Percentiles rank a stretch among this genome's conserved stretches.
phyloP scores from a whole-genome alignment of 768 basidiomycete species.

The Gymnopilus dilepis region DNA sequence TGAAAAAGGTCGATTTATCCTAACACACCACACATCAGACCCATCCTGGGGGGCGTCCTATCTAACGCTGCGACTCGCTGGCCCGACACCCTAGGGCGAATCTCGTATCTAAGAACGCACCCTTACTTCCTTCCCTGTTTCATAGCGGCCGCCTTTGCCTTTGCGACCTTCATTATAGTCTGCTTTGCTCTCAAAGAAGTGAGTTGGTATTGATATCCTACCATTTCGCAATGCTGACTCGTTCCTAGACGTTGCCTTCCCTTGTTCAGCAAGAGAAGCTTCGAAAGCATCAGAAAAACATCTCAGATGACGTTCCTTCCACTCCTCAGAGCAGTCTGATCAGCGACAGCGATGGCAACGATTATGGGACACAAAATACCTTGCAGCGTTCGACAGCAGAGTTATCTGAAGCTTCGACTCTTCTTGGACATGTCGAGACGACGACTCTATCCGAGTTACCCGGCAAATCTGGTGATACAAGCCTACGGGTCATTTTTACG shows the following conservation, averaged over 20 bases:
- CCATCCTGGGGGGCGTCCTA: slow-evolving; percentile 68
- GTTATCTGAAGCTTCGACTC: slow-evolving; percentile 5
- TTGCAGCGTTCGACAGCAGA: not conserved
- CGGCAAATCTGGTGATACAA: slow-evolving; percentile 3
- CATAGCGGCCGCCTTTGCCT: slow-evolving; percentile 38
- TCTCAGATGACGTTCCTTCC: slow-evolving; percentile 2
- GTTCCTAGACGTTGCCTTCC: slow-evolving; percentile 38
- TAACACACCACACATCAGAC: no score
- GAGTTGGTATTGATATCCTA: slow-evolving; percentile 24
- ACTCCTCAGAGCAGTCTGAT: slow-evolving; percentile 16
- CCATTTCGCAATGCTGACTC: not conserved
- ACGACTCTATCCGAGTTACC: not conserved
- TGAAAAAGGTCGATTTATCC: no score
- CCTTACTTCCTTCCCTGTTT: slow-evolving; percentile 57
- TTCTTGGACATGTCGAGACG: slow-evolving; percentile 36
- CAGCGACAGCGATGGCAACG: slow-evolving; percentile 5
- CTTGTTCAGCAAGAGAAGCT: slow-evolving; percentile 22
- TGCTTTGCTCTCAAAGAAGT: slow-evolving; percentile 50
- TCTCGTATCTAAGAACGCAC: slow-evolving; percentile 37
- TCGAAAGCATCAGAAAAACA: not conserved
- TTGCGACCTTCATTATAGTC: slow-evolving; percentile 39
- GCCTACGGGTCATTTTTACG: slow-evolving; percentile 30
- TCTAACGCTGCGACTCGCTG: slow-evolving; percentile 64
- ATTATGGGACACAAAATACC: slow-evolving; percentile 19
- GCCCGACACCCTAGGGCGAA: slow-evolving; percentile 57